phyloP scores from a whole-genome alignment of 495 filamentous ascomycete genomes.

The Trichocladium uniseriatum region DNA sequence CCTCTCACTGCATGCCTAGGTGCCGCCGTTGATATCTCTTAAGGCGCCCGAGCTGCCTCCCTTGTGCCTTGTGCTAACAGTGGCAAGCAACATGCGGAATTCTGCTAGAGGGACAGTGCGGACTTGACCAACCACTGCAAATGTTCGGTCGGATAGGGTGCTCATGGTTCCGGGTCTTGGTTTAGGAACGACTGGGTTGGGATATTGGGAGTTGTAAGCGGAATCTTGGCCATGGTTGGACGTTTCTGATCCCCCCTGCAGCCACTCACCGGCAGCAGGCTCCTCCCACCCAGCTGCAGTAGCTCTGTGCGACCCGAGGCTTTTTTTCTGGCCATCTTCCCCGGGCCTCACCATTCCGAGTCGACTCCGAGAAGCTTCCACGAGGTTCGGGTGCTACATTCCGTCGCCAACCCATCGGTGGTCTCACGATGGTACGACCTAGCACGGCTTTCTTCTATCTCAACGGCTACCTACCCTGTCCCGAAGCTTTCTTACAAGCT shows the following conservation, averaged over 20 bases:
- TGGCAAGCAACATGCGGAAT: background rate
- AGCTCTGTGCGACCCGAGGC: background rate
- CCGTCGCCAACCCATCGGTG: background rate
- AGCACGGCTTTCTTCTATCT: background rate
- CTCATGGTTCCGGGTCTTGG: background rate
- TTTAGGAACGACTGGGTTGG: too few species aligned
- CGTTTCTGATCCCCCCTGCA: background rate
- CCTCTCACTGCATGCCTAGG: constrained; percentile 5
- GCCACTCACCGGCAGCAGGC: background rate
- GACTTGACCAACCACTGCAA: background rate
- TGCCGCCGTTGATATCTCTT: background rate
- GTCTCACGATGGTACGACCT: background rate
- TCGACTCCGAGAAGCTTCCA: background rate
- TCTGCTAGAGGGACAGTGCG: background rate
- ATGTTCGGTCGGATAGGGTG: background rate
- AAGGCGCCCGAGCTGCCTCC: background rate
- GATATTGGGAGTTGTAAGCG: too few species aligned
- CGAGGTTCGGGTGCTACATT: background rate
- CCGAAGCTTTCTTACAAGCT: background rate
- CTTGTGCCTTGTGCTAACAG: background rate
- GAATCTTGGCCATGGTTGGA: too few species aligned
- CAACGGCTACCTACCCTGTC: constrained; percentile 1
- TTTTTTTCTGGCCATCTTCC: background rate
- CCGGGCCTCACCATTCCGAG: background rate
- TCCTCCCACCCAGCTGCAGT: too few species aligned